Percentiles rank a stretch among this genome's conserved stretches.
These are phyloP conservation scores for Spiraea crenata DNA, from an alignment of 331 rosid species.

Conservation along the genomic window DNA sequence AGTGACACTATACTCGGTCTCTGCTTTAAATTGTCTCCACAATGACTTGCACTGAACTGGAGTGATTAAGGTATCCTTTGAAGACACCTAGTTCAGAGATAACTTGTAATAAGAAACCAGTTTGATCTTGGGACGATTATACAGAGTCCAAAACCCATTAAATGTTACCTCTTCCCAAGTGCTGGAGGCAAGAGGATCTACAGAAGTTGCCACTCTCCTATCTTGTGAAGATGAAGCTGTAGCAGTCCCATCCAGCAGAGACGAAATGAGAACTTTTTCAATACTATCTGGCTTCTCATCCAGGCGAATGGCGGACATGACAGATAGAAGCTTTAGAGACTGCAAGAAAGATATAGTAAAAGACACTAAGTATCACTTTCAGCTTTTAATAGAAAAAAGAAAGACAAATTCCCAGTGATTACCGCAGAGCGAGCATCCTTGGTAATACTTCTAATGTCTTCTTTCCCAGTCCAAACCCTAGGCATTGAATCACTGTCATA, in stretches of 20 bases:
- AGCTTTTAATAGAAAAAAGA: not conserved
- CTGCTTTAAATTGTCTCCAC: conserved; percentile 89
- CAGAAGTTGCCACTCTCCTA: conserved; percentile 34
- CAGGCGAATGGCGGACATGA: conserved; percentile 82
- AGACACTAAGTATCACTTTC: conserved; percentile 5
- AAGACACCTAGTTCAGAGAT: conserved; percentile 49
- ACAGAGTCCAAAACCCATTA: conserved; percentile 19
- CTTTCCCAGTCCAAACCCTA: conserved; percentile 87
- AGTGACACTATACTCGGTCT: conserved; percentile 69
- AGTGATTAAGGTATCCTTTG: conserved; percentile 55
- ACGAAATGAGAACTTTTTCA: conserved; percentile 46
- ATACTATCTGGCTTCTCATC: conserved; percentile 76
- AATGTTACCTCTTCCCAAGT: conserved; percentile 85
- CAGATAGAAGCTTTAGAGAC: conserved; percentile 77
- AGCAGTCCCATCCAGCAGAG: conserved; percentile 53
- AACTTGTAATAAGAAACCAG: conserved; percentile 14
- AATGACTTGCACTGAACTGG: conserved; percentile 87
- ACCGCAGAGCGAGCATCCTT: conserved; percentile 75
- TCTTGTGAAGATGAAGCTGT: conserved; percentile 44
- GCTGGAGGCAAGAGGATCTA: conserved; percentile 80
- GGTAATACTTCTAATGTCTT: conserved; percentile 76
- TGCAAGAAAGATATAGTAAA: conserved; percentile 37
- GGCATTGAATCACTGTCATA: conserved; percentile 87
- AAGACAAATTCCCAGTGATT: conserved; percentile 12
- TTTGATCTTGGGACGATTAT: conserved; percentile 16